Percentiles rank a stretch among this genome's conserved stretches.
These are phyloP conservation scores for Platanthera zijinensis DNA, from an alignment of 106 monocot genomes.

Conservation along the genomic window DNA sequence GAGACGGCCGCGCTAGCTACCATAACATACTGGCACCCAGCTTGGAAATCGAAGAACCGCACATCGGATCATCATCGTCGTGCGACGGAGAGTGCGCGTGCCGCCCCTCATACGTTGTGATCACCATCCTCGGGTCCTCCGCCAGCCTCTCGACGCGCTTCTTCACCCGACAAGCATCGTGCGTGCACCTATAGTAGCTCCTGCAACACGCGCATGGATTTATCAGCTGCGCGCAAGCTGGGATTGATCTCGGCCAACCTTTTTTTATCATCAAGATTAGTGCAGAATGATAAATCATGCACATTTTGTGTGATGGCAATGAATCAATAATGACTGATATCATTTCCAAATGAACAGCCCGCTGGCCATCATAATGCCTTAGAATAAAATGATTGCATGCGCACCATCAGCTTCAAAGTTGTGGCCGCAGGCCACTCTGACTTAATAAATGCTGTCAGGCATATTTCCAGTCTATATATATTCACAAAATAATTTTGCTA, in stretches of 20 bases:
- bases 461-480: too few species aligned
- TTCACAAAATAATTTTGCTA: too few species aligned
- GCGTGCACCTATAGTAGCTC: slow-evolving; percentile 30
- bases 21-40: not conserved
- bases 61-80: not conserved
- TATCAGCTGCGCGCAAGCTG: too few species aligned
- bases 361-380: not conserved
- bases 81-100: slow-evolving; percentile 17
- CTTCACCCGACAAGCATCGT: slow-evolving; percentile 21
- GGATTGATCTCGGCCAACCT: not conserved
- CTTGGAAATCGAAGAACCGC: slow-evolving; percentile 3
- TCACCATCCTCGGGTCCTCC: slow-evolving; percentile 26
- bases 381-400: not conserved
- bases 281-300: not conserved
- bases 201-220: not conserved
- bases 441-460: too few species aligned
- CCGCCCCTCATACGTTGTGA: slow-evolving; percentile 27
- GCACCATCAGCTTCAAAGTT: not conserved
- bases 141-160: slow-evolving; percentile 23
- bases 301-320: not conserved
- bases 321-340: not conserved
- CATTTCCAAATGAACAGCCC: slow-evolving; percentile 1
- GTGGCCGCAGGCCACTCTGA: too few species aligned
- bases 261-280: not conserved
- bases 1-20: not conserved